phyloP scores from a whole-genome alignment of 2,329 filamentous ascomycete species.

The Alternaria triticimaculans region DNA sequence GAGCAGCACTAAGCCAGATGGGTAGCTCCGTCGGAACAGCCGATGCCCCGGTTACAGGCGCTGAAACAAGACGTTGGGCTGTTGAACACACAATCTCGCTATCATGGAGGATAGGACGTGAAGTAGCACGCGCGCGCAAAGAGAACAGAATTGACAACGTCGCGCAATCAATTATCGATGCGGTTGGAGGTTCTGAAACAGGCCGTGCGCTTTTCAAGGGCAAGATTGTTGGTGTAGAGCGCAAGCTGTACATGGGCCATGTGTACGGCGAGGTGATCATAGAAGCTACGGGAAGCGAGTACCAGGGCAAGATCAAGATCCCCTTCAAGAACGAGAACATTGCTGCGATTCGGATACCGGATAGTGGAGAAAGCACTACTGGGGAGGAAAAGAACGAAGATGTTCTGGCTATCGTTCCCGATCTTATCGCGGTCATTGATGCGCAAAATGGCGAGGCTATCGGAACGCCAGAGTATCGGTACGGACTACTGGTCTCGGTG shows the following conservation, averaged over 20 bases:
- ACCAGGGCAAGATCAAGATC: conserved; percentile 63
- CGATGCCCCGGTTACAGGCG: conserved; percentile 48
- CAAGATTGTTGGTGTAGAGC: conserved; percentile 54
- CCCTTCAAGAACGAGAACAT: conserved; percentile 80
- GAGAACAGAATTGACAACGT: conserved; percentile 47
- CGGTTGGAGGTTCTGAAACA: conserved; percentile 48
- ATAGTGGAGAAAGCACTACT: conserved; percentile 28
- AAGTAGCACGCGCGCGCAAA: conserved; percentile 44
- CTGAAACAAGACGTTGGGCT: conserved; percentile 47
- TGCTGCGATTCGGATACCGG: conserved; percentile 55
- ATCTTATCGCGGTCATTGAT: conserved; percentile 59
- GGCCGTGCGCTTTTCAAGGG: conserved; percentile 54
- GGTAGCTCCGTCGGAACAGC: conserved; percentile 46
- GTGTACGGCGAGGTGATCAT: conserved; percentile 53
- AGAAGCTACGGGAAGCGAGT: conserved; percentile 36
- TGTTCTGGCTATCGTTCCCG: conserved; percentile 57
- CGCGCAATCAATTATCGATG: conserved; percentile 50
- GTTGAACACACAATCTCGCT: conserved; percentile 50
- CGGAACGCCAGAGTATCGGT: conserved; percentile 63
- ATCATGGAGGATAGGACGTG: conserved; percentile 49
- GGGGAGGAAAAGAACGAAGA: conserved; percentile 47
- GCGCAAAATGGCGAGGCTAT: conserved; percentile 57
- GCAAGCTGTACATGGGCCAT: conserved; percentile 51
- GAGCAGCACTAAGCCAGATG: conserved; percentile 47
- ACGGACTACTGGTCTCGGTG: conserved; percentile 60